Evolutionary conservation across 2,329 filamentous ascomycete genomes (phyloP).

Genomic region (Sporothrix pseudoabietina): DNA sequence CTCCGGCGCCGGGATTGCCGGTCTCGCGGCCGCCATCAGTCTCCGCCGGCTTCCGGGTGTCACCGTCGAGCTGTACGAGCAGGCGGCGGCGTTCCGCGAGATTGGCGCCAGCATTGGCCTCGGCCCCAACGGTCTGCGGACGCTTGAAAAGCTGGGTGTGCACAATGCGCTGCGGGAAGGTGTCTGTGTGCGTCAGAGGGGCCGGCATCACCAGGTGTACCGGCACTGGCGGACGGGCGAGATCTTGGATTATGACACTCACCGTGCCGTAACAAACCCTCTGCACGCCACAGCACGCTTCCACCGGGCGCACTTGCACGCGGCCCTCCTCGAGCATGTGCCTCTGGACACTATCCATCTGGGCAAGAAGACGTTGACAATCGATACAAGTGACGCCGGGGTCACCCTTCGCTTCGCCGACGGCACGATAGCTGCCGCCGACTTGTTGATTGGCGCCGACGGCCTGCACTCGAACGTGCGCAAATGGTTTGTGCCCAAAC

Average conservation of each 20-base stretch:
- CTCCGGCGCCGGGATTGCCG: slow-evolving; percentile 1
- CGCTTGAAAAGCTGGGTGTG: neutral
- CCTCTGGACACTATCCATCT: neutral
- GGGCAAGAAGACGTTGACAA: neutral
- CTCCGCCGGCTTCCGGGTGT: neutral
- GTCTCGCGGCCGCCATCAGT: neutral
- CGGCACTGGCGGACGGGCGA: slow-evolving; percentile 1
- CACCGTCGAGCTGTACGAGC: neutral
- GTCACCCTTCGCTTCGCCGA: neutral
- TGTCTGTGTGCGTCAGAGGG: neutral
- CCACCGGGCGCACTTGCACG: neutral
- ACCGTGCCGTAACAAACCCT: neutral
- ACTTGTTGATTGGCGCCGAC: neutral
- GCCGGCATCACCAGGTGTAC: neutral
- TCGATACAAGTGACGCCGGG: neutral
- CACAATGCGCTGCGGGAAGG: neutral
- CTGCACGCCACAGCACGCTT: neutral
- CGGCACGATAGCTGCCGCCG: neutral
- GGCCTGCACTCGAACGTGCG: neutral
- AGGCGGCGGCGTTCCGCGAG: neutral
- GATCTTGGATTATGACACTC: neutral
- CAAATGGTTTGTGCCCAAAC: neutral
- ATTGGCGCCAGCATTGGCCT: slow-evolving; percentile 4
- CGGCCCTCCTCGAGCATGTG: neutral
- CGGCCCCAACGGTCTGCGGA: neutral